Conservation (phyloP, 345 rosid species). For the Acer saccharum region DNA sequence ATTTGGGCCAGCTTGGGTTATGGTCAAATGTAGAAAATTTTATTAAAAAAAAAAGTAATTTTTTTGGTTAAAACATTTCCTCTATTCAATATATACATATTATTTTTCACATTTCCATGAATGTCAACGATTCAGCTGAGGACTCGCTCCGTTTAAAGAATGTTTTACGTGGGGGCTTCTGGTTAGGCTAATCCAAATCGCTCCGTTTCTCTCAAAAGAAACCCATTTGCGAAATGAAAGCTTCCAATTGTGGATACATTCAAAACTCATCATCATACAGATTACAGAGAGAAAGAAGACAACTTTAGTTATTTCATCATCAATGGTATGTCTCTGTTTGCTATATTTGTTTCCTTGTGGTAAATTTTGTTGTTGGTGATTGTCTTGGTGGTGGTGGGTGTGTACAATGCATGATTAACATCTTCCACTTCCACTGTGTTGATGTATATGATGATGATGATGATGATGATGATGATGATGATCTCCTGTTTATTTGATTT, state of each 20-base stretch:
- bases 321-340: neutral
- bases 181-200: neutral
- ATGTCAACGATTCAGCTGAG: neutral
- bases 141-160: constrained; percentile 4
- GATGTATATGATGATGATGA: neutral
- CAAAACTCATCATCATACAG: neutral
- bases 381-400: neutral
- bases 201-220: no score
- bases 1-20: no score
- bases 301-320: neutral
- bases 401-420: no score
- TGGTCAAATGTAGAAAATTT: no score
- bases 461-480: neutral
- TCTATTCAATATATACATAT: no score
- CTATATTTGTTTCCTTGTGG: neutral
- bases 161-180: neutral
- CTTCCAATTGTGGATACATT: neutral
- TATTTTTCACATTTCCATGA: neutral
- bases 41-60: no score
- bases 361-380: neutral
- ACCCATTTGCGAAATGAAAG: constrained; percentile 3
- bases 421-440: no score
- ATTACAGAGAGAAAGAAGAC: neutral
- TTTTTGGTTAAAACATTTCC: no score
- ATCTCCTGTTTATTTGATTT: neutral